Conservation (phyloP, 495 filamentous ascomycete species). For the Lasiosphaeria hispida region DNA sequence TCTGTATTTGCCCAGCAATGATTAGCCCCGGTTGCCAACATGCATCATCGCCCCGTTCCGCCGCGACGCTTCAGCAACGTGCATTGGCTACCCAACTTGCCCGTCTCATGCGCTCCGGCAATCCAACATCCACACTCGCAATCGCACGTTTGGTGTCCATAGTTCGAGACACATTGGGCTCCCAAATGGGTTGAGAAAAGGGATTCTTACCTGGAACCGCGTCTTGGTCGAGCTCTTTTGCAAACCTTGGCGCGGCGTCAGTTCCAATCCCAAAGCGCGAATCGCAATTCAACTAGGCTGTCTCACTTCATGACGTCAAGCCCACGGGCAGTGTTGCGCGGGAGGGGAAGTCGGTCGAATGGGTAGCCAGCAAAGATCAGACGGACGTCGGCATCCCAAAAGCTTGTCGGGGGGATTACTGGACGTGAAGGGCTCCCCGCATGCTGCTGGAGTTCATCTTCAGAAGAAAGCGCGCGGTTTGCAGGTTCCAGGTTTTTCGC, state of each 20-base stretch:
- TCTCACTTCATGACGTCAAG: slow-evolving; percentile 39
- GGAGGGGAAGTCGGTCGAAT: slow-evolving; percentile 5
- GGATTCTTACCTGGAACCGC: slow-evolving; percentile 63
- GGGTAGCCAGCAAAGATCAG: not conserved
- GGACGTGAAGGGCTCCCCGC: not conserved
- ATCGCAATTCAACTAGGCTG: not conserved
- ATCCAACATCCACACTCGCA: too few relatives aligned
- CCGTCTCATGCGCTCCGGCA: too few relatives aligned
- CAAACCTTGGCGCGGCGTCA: slow-evolving; percentile 48
- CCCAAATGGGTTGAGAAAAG: slow-evolving; percentile 3
- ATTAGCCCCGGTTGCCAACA: not conserved
- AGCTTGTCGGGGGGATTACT: not conserved
- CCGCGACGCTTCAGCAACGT: too few relatives aligned
- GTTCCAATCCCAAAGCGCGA: not conserved
- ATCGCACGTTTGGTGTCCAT: not conserved
- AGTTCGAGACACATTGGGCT: not conserved
- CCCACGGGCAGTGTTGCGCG: not conserved
- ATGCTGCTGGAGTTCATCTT: not conserved
- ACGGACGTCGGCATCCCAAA: slow-evolving; percentile 10
- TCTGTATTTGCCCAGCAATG: slow-evolving; percentile 41
- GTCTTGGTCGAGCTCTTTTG: slow-evolving; percentile 77
- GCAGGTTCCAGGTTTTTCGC: not conserved
- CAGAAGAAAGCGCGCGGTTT: not conserved
- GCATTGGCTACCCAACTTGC: too few relatives aligned
- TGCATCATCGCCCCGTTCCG: not conserved